Conservation (phyloP, 2,329 filamentous ascomycete genomes). For the Esteya vermicola region DNA sequence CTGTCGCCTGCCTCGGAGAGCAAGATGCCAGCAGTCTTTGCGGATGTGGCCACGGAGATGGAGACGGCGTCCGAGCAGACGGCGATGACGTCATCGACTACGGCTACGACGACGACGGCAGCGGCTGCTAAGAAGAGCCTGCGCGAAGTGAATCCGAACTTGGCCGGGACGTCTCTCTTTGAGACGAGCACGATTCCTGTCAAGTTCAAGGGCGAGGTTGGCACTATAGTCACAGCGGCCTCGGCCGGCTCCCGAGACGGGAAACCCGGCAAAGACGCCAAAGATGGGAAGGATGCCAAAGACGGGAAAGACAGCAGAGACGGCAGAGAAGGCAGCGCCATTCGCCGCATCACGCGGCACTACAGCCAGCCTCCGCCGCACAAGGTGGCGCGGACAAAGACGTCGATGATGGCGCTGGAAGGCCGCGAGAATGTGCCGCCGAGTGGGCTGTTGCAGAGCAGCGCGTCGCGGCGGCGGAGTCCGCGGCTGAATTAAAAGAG, state of each 20-base stretch:
- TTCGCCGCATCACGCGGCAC: slow-evolving; percentile 35
- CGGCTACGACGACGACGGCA: too few relatives aligned
- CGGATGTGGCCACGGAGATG: too few relatives aligned
- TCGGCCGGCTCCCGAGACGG: too few relatives aligned
- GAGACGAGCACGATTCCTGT: slow-evolving; percentile 28
- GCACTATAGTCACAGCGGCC: too few relatives aligned
- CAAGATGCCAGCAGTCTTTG: too few relatives aligned
- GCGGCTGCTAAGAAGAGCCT: too few relatives aligned
- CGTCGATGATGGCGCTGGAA: slow-evolving; percentile 18
- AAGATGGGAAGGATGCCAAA: not conserved
- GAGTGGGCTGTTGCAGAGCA: slow-evolving; percentile 29
- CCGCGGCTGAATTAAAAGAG: slow-evolving; percentile 25
- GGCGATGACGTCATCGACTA: not conserved
- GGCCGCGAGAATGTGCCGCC: slow-evolving; percentile 38
- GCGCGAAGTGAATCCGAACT: slow-evolving; percentile 39
- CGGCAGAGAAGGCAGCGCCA: slow-evolving; percentile 21
- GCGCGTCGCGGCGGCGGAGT: slow-evolving; percentile 37
- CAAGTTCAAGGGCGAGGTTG: too few relatives aligned
- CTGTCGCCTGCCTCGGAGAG: too few relatives aligned
- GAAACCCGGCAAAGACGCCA: not conserved
- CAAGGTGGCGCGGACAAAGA: slow-evolving; percentile 18
- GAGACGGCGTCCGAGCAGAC: slow-evolving; percentile 1
- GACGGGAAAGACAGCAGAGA: not conserved
- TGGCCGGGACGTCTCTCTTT: slow-evolving; percentile 22
- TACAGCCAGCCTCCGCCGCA: slow-evolving; percentile 15